Base-by-base conservation (phyloP, 805 yeast species). In the Cyberlindnera americana region DNA sequence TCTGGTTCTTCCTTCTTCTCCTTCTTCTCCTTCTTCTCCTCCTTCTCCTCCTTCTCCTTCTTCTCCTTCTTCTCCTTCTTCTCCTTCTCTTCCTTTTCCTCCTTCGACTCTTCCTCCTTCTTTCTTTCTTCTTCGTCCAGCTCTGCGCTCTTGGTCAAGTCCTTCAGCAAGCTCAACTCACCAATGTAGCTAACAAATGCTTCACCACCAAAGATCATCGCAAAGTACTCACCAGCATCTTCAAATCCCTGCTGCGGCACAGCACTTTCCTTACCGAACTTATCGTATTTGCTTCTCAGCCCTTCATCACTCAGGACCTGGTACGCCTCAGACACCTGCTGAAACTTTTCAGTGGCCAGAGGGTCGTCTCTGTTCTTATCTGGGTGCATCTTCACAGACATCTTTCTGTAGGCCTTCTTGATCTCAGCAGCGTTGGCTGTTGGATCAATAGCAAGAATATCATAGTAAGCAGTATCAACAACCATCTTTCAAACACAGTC, bases 101-200 rank as follows among this genome's bases (percentile, higher is more conserved):
- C 29, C 61, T 65, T 39, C 31, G 33, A 37, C 29, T 15, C 50
- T 28, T 55, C 54, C 41, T 55, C 66, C 19, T 65, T 68, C 19
- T 57, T 61, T 24, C 72, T 74, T 26, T 69, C 77, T 38, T 66
- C 71, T 35, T 71, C 69, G 26, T 65, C 67, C 41, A 75, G 55
- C 42, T 75, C 79, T 44, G 75, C 73, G 33, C 75, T 66, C 58
- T 82, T 80, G 29, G 83, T 74, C 57, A 93, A 65, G 51, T 89
- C 95, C 53, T 77, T 78, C 56, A 93, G 62, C 59, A 90, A 69
- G 21, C 89, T 76, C 46, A 89, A 65, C 59, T 93, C 96, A 5
- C 99, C 99, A 52, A 91, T 86, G 72, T 89, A 82, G 35, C 82
- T 81, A 24, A 70, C 74, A 62, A 90, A 89, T 2, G 93, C 95